Base-by-base conservation (phyloP, 2,329 filamentous ascomycete genomes). In the Berkeleyomyces basicola region DNA sequence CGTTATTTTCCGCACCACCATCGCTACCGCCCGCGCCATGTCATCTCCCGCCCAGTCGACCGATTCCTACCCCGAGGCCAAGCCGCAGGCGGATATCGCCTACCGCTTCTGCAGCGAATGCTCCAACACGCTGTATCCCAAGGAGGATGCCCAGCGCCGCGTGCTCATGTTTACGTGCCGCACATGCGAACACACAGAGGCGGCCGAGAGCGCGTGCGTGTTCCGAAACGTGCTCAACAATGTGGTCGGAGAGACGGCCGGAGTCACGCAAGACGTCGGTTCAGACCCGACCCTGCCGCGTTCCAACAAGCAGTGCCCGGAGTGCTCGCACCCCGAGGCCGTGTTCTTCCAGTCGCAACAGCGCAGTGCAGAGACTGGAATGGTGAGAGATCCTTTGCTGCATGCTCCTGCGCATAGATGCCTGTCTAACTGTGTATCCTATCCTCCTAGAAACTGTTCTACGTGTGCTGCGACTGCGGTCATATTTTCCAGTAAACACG, bases 341-440 rank as follows among this genome's bases (percentile, higher is more conserved):
- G 95, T 99, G 65, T 99, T 96, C 77, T 99, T 99, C 79, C 93
- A 99, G 77, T 96, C 91, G 66, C 93, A 99, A 73, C 91, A 97
- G 78, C 87, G 93, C 75, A 96, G 87, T 68, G 89, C 90, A 58
- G 91, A 97, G 74, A 99, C 93, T 53, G 93, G 93, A 77, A 99
- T 99, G 93, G 93, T 97, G 75, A 79, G 87, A 70, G 39, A 2
- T 14, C 10, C 16, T 46, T 33, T 36, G 10, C 39, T 43, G 14
- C 37, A n/a, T 33, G 42, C n/a, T 10, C 11, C 23, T 43, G 6
- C 31, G 10, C 4, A 36, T 11, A 39, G 31, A 33, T 9, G 44
- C 11, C 53, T 57, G 37, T 16, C 58, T 59, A 60, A 57, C 33
- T 5, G 39, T 58, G 47, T 59, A n/a, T 9, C 59, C 33, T 10